phyloP scores from a whole-genome alignment of 768 basidiomycete species.

The Termitomyces sp. region DNA sequence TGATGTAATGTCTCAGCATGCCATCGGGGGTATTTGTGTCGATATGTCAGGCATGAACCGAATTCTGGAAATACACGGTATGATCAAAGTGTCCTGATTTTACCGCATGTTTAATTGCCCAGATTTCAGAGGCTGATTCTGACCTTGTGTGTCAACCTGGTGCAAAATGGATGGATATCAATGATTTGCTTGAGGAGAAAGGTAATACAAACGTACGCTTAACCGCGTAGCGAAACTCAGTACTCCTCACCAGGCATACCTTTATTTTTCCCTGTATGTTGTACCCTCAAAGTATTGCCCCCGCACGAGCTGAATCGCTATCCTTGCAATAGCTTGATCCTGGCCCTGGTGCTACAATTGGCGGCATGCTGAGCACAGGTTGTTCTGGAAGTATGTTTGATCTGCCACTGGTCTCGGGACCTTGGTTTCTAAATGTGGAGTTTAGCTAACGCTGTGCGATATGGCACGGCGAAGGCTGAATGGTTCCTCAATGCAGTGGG shows the following conservation, averaged over 20 bases:
- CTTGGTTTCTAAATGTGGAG: not conserved
- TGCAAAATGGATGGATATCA: conserved; percentile 65
- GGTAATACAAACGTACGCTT: conserved; percentile 25
- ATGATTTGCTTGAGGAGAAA: conserved; percentile 58
- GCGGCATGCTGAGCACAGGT: conserved; percentile 84
- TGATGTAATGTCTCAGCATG: conserved; percentile 22
- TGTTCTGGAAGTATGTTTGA: conserved; percentile 67
- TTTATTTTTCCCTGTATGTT: conserved; percentile 72
- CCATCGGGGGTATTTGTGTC: conserved; percentile 67
- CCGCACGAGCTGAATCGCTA: not conserved
- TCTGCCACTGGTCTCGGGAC: not conserved
- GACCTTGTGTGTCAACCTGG: conserved; percentile 77
- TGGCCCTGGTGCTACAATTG: conserved; percentile 75
- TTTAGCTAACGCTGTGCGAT: conserved; percentile 73
- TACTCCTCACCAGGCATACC: conserved; percentile 48
- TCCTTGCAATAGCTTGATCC: conserved; percentile 55
- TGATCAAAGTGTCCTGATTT: conserved; percentile 9
- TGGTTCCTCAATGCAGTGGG: conserved; percentile 85
- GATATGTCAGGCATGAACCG: conserved; percentile 78
- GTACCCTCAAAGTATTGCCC: conserved; percentile 11
- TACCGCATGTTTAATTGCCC: not conserved
- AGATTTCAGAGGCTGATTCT: conserved; percentile 52
- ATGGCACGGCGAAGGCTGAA: conserved; percentile 85
- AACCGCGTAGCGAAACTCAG: not conserved
- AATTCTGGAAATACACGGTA: conserved; percentile 71